These are phyloP conservation scores for Sequoia sempervirens DNA, from an alignment of 75 land plant species.

Conservation along the genomic window DNA sequence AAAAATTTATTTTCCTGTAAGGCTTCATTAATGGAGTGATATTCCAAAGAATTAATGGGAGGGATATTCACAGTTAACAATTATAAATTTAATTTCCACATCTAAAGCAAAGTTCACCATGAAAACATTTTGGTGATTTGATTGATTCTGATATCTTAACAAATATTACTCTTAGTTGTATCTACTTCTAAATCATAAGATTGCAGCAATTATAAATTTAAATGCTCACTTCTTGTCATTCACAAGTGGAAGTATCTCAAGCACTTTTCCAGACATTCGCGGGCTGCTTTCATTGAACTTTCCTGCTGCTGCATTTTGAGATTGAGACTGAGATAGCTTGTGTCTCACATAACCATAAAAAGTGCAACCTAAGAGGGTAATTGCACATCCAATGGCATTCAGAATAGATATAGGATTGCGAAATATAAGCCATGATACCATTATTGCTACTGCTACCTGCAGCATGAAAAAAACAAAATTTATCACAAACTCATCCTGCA, in stretches of 20 bases:
- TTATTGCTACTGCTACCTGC: constrained; percentile 96
- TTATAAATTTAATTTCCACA: neutral
- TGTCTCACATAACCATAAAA: constrained; percentile 96
- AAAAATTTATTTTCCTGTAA: neutral
- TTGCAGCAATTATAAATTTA: neutral
- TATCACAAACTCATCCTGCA: neutral
- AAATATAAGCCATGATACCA: constrained; percentile 91
- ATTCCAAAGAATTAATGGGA: neutral
- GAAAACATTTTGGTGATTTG: neutral
- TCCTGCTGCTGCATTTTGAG: constrained; percentile 30
- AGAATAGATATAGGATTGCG: constrained; percentile 74
- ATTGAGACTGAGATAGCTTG: constrained; percentile 51
- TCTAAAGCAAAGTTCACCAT: neutral
- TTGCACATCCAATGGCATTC: constrained; percentile 85
- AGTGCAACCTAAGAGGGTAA: constrained; percentile 86
- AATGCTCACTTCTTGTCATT: constrained; percentile 45
- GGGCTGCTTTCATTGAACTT: constrained; percentile 25
- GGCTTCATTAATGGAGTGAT: neutral
- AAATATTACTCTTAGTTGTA: neutral
- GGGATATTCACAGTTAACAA: neutral
- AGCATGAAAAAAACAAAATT: neutral
- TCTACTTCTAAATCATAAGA: neutral
- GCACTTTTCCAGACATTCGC: constrained; percentile 30
- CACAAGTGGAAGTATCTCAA: constrained; percentile 63
- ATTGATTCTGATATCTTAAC: neutral